phyloP scores from a whole-genome alignment of 169 alveolate genomes.

The Cryptosporidium viatorum region DNA sequence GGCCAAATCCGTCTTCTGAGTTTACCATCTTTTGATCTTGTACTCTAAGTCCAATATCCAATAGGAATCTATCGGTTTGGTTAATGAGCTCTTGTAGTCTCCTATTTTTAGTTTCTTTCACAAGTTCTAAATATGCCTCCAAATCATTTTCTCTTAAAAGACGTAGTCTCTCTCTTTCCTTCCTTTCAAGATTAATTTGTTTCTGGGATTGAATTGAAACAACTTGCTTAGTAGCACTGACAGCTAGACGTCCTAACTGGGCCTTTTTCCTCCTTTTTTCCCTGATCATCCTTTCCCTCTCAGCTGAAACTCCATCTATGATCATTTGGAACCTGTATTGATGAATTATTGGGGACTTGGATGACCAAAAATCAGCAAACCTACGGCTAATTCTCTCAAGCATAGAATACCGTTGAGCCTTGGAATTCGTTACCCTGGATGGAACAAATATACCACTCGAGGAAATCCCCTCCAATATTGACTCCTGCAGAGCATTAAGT shows the following conservation, averaged over 20 bases:
- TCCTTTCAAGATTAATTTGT: conserved; percentile 27
- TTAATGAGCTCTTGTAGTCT: conserved; percentile 89
- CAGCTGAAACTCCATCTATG: conserved; percentile 34
- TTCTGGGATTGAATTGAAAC: conserved; percentile 63
- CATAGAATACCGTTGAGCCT: neutral
- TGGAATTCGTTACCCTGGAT: neutral
- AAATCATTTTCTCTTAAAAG: conserved; percentile 85
- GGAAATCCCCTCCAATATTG: neutral
- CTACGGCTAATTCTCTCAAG: neutral
- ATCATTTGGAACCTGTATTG: conserved; percentile 50
- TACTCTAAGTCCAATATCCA: conserved; percentile 90
- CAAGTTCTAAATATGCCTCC: conserved; percentile 85
- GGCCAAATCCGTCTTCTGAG: neutral
- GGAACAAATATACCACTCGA: neutral
- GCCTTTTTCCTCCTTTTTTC: conserved; percentile 24
- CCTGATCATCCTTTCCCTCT: conserved; percentile 21
- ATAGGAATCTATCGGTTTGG: conserved; percentile 89
- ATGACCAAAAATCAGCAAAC: conserved; percentile 31
- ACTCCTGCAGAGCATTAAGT: neutral
- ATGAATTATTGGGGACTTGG: conserved; percentile 40
- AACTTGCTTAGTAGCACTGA: conserved; percentile 42
- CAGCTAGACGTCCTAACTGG: conserved; percentile 19
- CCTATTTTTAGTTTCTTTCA: conserved; percentile 88
- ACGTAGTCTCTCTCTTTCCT: conserved; percentile 75
- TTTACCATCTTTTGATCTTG: conserved; percentile 83